Percentiles rank a stretch among this genome's conserved stretches.
phyloP scores from a whole-genome alignment of 2,329 filamentous ascomycete species.

The Graphiopsis chlorocephala region DNA sequence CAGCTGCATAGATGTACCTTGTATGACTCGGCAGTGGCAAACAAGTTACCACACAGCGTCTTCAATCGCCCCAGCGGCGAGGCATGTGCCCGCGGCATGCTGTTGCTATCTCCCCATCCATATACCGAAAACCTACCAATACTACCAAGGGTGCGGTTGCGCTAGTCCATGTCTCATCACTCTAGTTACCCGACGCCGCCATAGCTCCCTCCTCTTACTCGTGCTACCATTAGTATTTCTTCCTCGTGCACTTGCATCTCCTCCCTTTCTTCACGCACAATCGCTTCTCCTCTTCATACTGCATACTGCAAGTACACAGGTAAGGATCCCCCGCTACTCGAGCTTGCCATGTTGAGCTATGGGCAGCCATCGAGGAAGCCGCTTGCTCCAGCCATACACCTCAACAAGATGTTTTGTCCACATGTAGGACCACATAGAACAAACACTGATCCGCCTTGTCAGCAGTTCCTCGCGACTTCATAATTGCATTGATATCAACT shows the following conservation, averaged over 20 bases:
- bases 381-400: neutral
- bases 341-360: neutral
- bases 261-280: slow-evolving; percentile 14
- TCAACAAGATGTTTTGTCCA: neutral
- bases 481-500: neutral
- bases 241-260: slow-evolving; percentile 11
- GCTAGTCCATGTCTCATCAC: slow-evolving; percentile 14
- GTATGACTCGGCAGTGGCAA: slow-evolving; percentile 5
- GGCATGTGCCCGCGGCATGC: neutral
- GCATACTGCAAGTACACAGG: neutral
- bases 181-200: slow-evolving; percentile 14
- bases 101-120: slow-evolving; percentile 4
- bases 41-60: neutral
- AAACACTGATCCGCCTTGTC: neutral
- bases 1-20: neutral
- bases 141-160: slow-evolving; percentile 1
- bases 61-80: neutral
- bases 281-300: slow-evolving; percentile 10
- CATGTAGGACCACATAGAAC: neutral
- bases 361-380: neutral
- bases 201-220: slow-evolving; percentile 12
- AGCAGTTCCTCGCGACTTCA: neutral
- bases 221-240: slow-evolving; percentile 8
- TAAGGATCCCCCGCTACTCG: neutral
- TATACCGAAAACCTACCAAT: slow-evolving; percentile 8